Base-by-base conservation (phyloP, 2,329 filamentous ascomycete genomes). In the Pseudogymnoascus destructans region DNA sequence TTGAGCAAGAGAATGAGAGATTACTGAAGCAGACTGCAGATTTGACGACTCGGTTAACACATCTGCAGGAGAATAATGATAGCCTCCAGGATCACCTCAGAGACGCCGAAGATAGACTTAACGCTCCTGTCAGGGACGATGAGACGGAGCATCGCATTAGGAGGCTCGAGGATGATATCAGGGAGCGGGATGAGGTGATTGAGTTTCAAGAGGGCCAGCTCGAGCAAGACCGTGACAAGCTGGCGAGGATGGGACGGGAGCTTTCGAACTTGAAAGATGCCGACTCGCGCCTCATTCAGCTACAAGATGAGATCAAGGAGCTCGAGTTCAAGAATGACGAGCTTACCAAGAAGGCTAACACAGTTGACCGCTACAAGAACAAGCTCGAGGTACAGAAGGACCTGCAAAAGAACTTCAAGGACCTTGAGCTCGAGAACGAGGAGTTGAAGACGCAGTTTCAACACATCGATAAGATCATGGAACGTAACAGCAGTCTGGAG, bases 131-230 rank as follows among this genome's bases (percentile, higher is more conserved):
- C 70, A 71, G 80, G 73, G 72, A 80, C 67, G 71, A 74, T 69
- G 74, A 73, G 69, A 79, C 73, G 67, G 77, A 73, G 19, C 74
- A 77, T 58, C 72, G 77, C 55, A 76, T 81, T 62, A 73, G 74
- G 70, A 70, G 76, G 60, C 72, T 86, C 64, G 75, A 84, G 63
- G 72, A 73, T 42, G 78, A 79, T 63, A 73, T 85, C 21, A 78
- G 79, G 38, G 81, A 89, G 64, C 82, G 86, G 65, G 84, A 88
- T 68, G 78, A 85, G 59, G 74, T 89, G 55, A 90, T 91, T 66
- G 81, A 82, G 36, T 79, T 76, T 21, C 80, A 89, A 64, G 87
- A 91, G 68, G 77, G 78, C 17, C 79, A 87, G 64, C 71, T 85
- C 9, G 79, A 86, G 59, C 74, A 77, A 30, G 70, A 77, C 61